Evolutionary conservation across 441 rosid genomes (phyloP).

Genomic region (Populus hybrid): DNA sequence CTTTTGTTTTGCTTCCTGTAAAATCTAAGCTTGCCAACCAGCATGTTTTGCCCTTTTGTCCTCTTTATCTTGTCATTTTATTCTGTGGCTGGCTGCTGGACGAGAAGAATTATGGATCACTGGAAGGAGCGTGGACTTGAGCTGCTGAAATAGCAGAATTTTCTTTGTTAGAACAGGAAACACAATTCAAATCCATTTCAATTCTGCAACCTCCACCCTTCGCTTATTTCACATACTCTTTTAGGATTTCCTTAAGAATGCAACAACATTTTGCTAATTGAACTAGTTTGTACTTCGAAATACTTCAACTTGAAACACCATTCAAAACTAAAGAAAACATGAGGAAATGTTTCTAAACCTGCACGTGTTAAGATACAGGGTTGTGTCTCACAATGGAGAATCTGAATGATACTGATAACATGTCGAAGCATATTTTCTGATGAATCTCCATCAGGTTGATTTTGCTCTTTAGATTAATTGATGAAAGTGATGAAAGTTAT

Average conservation of each 20-base stretch:
- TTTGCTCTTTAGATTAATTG: neutral
- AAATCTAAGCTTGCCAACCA: conserved; percentile 24
- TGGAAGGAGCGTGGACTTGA: neutral
- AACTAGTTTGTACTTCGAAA: too few relatives aligned
- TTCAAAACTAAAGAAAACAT: too few relatives aligned
- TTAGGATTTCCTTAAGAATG: neutral
- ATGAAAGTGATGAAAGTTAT: neutral
- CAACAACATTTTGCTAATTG: neutral
- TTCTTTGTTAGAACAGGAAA: neutral
- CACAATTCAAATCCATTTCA: neutral
- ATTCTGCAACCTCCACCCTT: neutral
- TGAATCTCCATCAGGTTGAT: neutral
- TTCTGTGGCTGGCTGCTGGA: neutral
- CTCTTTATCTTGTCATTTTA: neutral
- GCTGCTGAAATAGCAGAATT: neutral
- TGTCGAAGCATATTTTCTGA: neutral
- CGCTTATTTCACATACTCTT: neutral
- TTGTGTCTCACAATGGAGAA: too few relatives aligned
- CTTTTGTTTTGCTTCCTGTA: conserved; percentile 14
- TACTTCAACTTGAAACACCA: too few relatives aligned
- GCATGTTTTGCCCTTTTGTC: conserved; percentile 12
- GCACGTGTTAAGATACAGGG: too few relatives aligned
- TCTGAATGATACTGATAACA: too few relatives aligned
- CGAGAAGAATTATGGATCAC: neutral
- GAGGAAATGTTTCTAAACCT: too few relatives aligned